Evolutionary conservation across 208 protist genomes (phyloP).

Genomic region (Trypanosoma avium): DNA sequence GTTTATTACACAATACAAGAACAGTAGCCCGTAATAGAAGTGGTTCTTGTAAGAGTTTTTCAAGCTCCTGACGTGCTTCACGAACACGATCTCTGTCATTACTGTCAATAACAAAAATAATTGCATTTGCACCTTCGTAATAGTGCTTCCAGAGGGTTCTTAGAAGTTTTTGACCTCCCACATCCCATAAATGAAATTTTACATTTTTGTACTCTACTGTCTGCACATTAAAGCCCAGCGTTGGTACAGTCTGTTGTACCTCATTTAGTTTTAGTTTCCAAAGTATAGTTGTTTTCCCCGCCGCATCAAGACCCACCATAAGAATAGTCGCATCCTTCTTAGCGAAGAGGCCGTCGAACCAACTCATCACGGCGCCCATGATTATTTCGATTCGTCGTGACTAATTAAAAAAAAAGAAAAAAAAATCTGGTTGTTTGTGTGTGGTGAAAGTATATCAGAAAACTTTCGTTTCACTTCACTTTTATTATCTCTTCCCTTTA

Average conservation of each 20-base stretch:
- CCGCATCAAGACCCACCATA: conserved; percentile 96
- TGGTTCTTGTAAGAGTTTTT: conserved; percentile 79
- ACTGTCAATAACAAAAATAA: conserved; percentile 95
- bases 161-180: conserved; percentile 96
- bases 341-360: conserved; percentile 73
- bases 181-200: conserved; percentile 98
- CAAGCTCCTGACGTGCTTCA: conserved; percentile 81
- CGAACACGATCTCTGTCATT: conserved; percentile 84
- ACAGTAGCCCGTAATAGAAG: conserved; percentile 75
- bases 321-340: conserved; percentile 93
- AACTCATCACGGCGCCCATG: conserved; percentile 71
- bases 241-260: conserved; percentile 96
- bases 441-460: no score
- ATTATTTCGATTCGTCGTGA: background rate
- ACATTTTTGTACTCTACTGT: conserved; percentile 98
- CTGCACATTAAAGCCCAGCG: conserved; percentile 98
- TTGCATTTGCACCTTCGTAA: conserved; percentile 93
- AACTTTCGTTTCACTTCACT: no score
- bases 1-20: conserved; percentile 96
- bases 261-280: conserved; percentile 97
- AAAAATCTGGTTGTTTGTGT: conserved; percentile 4
- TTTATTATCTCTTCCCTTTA: no score
- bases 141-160: conserved; percentile 96
- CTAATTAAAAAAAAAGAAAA: background rate
- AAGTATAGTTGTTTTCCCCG: conserved; percentile 98